These are phyloP conservation scores for Eustoma russellianum DNA, from an alignment of 257 asterid genomes.

Conservation along the genomic window DNA sequence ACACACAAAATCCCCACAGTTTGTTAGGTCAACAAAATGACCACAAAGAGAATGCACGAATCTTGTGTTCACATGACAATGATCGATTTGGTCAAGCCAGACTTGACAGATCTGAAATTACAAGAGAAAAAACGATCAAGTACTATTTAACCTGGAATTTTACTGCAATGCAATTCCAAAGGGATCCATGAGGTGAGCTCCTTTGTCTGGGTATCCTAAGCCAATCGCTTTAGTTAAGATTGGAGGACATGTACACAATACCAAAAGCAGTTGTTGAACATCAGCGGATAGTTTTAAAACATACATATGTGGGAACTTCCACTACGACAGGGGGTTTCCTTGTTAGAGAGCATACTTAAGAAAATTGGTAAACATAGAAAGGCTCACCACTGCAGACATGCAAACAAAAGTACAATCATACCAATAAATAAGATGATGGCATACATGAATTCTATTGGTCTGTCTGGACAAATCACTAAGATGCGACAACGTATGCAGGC, in stretches of 20 bases:
- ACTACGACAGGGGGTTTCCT: background rate
- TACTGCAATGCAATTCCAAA: too few species aligned
- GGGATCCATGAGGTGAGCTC: too few species aligned
- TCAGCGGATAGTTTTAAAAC: too few species aligned
- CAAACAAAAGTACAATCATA: conserved; percentile 7
- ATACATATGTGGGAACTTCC: too few species aligned
- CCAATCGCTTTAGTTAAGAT: too few species aligned
- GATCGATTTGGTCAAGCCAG: conserved; percentile 71
- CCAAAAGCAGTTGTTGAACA: too few species aligned
- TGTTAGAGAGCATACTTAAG: background rate
- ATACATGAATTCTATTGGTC: conserved; percentile 43
- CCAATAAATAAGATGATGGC: conserved; percentile 14
- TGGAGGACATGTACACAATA: too few species aligned
- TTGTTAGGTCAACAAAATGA: conserved; percentile 33
- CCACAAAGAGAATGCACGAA: conserved; percentile 62
- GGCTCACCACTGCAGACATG: background rate
- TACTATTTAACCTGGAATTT: too few species aligned
- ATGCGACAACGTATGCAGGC: conserved; percentile 53
- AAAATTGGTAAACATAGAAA: background rate
- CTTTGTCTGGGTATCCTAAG: too few species aligned
- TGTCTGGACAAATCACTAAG: conserved; percentile 49
- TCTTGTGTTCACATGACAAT: conserved; percentile 58
- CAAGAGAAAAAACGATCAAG: background rate
- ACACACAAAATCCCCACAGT: conserved; percentile 43
- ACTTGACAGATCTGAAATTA: conserved; percentile 65